phyloP scores from a whole-genome alignment of 2,329 filamentous ascomycete species.

The Fusarium xylarioides region DNA sequence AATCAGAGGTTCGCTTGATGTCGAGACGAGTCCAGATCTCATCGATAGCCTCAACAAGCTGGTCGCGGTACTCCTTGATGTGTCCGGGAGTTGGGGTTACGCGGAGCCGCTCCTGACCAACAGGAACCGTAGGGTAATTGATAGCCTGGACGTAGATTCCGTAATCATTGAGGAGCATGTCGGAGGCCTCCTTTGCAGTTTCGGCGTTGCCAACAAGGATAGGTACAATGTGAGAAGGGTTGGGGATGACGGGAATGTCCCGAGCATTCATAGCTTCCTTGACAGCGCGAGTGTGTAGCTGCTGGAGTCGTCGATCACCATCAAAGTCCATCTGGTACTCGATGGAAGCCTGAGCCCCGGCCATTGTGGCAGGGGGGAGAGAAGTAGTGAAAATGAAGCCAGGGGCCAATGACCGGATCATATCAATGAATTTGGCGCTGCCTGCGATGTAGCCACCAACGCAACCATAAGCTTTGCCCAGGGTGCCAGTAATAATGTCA shows the following conservation, averaged over 20 bases:
- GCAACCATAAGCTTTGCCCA: constrained; percentile 97
- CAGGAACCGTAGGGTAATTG: constrained; percentile 98
- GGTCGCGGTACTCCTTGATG: constrained; percentile 81
- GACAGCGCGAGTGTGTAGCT: constrained; percentile 93
- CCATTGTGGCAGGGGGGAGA: constrained; percentile 95
- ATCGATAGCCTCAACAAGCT: constrained; percentile 85
- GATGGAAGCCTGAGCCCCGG: constrained; percentile 88
- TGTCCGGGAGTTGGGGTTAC: constrained; percentile 97
- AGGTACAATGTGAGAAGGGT: constrained; percentile 95
- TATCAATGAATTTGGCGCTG: constrained; percentile 85
- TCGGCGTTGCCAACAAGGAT: constrained; percentile 94
- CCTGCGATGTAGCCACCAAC: constrained; percentile 98
- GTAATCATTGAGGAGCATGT: constrained; percentile 89
- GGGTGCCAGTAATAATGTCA: constrained; percentile 96
- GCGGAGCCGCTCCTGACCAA: constrained; percentile 95
- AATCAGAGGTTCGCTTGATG: constrained; percentile 93
- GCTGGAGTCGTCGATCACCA: constrained; percentile 90
- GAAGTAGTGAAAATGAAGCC: constrained; percentile 99
- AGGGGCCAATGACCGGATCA: constrained; percentile 91
- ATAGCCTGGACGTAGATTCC: constrained; percentile 98
- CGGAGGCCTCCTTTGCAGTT: constrained; percentile 88
- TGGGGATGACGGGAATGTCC: constrained; percentile 96
- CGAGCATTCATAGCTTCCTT: constrained; percentile 82
- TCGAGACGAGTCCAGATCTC: constrained; percentile 87
- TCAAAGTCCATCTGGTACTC: constrained; percentile 90